Percentiles rank a stretch among this genome's conserved stretches.
These are phyloP conservation scores for Alternaria hordeiaustralica DNA, from an alignment of 2,329 filamentous ascomycete species.

Conservation along the genomic window DNA sequence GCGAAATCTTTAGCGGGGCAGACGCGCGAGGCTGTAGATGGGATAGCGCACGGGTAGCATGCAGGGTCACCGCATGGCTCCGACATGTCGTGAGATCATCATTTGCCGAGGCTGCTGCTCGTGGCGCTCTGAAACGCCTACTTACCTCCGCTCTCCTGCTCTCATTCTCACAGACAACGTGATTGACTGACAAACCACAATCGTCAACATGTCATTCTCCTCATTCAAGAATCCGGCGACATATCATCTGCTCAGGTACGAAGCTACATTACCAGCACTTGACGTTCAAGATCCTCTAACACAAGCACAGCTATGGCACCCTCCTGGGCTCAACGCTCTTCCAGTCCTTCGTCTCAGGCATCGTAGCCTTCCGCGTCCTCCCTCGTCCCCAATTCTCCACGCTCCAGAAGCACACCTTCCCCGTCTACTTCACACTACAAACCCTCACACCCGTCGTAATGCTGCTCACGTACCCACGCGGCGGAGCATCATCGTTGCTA, in stretches of 20 bases:
- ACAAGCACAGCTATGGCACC: conserved; percentile 74
- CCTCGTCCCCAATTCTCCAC: conserved; percentile 80
- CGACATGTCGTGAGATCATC: conserved; percentile 31
- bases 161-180: neutral
- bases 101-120: conserved; percentile 17
- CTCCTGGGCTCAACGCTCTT: conserved; percentile 87
- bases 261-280: neutral
- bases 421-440: conserved; percentile 87
- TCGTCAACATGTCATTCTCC: conserved; percentile 51
- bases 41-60: neutral
- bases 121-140: neutral
- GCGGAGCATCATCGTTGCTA: conserved; percentile 14
- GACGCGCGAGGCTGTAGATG: neutral
- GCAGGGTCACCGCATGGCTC: conserved; percentile 12
- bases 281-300: conserved; percentile 1
- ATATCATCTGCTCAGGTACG: conserved; percentile 77
- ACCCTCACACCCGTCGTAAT: conserved; percentile 74
- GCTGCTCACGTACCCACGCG: conserved; percentile 75
- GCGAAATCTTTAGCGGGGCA: conserved; percentile 1
- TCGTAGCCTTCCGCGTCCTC: conserved; percentile 77
- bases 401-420: conserved; percentile 79
- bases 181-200: neutral
- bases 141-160: neutral
- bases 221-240: conserved; percentile 68
- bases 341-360: conserved; percentile 79